Conservation (phyloP, 73 alveolate genomes). For the Paramecium tetraurelia region DNA sequence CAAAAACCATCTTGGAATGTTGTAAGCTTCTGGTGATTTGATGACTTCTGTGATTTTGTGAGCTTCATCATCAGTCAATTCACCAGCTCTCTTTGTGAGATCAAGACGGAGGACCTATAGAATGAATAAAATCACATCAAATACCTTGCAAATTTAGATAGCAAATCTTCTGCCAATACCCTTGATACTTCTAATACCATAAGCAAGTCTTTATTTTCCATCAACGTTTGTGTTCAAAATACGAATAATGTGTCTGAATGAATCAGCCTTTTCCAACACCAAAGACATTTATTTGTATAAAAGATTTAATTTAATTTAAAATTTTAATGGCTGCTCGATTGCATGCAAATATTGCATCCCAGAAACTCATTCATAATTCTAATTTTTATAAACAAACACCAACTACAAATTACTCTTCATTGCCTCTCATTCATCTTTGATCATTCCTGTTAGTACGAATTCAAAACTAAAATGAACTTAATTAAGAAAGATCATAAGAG, state of each 20-base stretch:
- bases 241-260: constrained; percentile 95
- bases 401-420: not conserved
- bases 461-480: not conserved
- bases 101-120: constrained; percentile 71
- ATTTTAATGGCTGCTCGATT: not conserved
- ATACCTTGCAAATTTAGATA: constrained; percentile 81
- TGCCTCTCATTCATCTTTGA: not conserved
- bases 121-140: constrained; percentile 25
- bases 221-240: constrained; percentile 98
- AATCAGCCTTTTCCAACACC: constrained; percentile 74
- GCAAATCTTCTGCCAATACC: constrained; percentile 99
- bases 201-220: constrained; percentile 96
- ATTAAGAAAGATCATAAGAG: not conserved
- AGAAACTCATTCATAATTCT: not conserved
- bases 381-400: not conserved
- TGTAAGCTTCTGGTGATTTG: constrained; percentile 93
- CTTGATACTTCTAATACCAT: constrained; percentile 94
- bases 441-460: not conserved
- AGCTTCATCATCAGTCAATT: constrained; percentile 95
- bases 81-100: constrained; percentile 95
- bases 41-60: constrained; percentile 93
- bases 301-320: constrained; percentile 38
- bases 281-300: constrained; percentile 59
- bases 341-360: not conserved
- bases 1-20: constrained; percentile 98